Conservation (phyloP, 2,329 filamentous ascomycete genomes). For the Amylocarpus encephaloides region DNA sequence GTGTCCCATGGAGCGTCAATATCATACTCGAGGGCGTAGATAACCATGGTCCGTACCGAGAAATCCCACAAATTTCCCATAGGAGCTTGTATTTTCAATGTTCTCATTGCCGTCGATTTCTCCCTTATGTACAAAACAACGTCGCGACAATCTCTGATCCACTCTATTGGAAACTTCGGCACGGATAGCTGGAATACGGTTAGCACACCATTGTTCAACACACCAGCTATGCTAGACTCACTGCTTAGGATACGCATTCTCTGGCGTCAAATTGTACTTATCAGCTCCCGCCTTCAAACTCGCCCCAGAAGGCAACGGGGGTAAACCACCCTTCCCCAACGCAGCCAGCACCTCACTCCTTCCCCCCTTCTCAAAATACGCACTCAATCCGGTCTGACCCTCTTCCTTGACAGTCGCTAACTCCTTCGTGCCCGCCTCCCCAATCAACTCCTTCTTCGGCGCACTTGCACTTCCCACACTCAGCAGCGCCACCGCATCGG, state of each 20-base stretch:
- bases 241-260: slow-evolving; percentile 66
- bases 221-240: slow-evolving; percentile 40
- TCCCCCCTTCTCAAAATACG: slow-evolving; percentile 62
- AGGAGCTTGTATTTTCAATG: background rate
- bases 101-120: background rate
- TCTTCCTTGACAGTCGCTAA: slow-evolving; percentile 71
- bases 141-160: slow-evolving; percentile 10
- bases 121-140: slow-evolving; percentile 21
- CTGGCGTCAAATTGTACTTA: slow-evolving; percentile 56
- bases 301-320: slow-evolving; percentile 71
- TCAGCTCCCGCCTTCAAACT: slow-evolving; percentile 51
- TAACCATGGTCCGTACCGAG: too few species aligned
- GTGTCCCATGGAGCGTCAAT: too few species aligned
- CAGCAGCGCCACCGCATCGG: slow-evolving; percentile 78
- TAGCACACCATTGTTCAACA: slow-evolving; percentile 25
- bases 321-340: slow-evolving; percentile 71
- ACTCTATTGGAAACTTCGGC: slow-evolving; percentile 53
- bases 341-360: slow-evolving; percentile 48
- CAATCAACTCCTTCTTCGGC: slow-evolving; percentile 79
- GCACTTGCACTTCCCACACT: slow-evolving; percentile 73
- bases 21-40: too few species aligned
- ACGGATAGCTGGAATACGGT: slow-evolving; percentile 49
- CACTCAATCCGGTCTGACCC: slow-evolving; percentile 66
- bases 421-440: slow-evolving; percentile 64
- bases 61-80: too few species aligned